Evolutionary conservation across 2,329 filamentous ascomycete genomes (phyloP).

Genomic region (Fusarium sp.): DNA sequence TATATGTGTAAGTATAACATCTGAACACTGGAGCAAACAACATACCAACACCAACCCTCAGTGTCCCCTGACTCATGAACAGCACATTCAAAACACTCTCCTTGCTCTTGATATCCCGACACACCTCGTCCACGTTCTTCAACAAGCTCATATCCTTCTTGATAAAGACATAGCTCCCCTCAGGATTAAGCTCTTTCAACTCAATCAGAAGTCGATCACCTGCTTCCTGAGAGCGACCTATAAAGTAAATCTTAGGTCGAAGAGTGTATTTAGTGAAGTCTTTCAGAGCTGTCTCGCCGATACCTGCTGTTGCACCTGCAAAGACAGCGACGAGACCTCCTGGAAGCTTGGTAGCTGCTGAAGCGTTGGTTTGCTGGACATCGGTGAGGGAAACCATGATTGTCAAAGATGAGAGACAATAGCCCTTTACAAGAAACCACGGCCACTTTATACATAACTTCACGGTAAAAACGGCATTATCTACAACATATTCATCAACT

Average conservation of each 20-base stretch:
- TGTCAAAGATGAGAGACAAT: not conserved
- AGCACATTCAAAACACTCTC: slow-evolving; percentile 61
- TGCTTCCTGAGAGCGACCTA: slow-evolving; percentile 58
- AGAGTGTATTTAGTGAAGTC: slow-evolving; percentile 56
- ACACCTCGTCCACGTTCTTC: slow-evolving; percentile 62
- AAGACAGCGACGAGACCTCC: slow-evolving; percentile 59
- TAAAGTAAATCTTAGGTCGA: slow-evolving; percentile 62
- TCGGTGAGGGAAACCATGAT: slow-evolving; percentile 33
- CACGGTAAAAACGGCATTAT: not conserved
- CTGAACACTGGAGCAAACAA: not conserved
- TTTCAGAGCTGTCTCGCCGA: slow-evolving; percentile 62
- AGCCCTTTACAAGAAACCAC: not conserved
- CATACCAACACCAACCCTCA: slow-evolving; percentile 42
- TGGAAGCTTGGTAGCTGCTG: slow-evolving; percentile 14
- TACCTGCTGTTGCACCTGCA: slow-evolving; percentile 66
- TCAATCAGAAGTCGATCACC: slow-evolving; percentile 56
- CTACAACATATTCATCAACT: not conserved
- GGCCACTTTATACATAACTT: not conserved
- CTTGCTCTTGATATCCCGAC: slow-evolving; percentile 57
- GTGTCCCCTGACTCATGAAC: slow-evolving; percentile 57
- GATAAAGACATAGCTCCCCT: slow-evolving; percentile 60
- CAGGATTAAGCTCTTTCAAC: slow-evolving; percentile 56
- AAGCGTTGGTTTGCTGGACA: slow-evolving; percentile 31
- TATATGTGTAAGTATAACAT: slow-evolving; percentile 38
- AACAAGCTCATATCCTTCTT: slow-evolving; percentile 63